Base-by-base conservation (phyloP, 2,329 filamentous ascomycete species). In the Colletotrichum godetiae region DNA sequence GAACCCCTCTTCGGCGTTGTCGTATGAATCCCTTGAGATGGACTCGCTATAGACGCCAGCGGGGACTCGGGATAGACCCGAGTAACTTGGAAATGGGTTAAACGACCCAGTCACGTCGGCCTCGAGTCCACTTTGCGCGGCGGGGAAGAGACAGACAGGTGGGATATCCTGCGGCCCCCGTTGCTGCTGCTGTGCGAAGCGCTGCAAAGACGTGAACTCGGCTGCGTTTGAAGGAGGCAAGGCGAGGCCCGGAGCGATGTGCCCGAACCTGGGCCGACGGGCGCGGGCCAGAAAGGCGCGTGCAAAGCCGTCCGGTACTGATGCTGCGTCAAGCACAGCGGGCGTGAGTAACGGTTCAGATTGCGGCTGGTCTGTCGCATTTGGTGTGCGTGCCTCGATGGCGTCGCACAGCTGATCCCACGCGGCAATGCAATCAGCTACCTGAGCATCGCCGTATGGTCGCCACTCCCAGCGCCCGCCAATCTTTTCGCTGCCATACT, bases 401-500 rank as follows among this genome's bases (percentile, higher is more conserved):
- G 77, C 63, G 35, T 75, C 63, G 31, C 71, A 76, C 1, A 80
- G 72, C 22, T 75, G 77, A 64, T 80, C 76, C 74, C 75, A 81
- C 7, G 76, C 77, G 42, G 22, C 46, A 58, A 81, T 60, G 33
- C 75, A 77, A 35, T 55, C 31, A 60, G 56, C 65, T 57, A 81
- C 76, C 67, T 81, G 79, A 35, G 72, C 70, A 29, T 78, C 77
- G 68, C 79, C 74, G 56, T 83, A 82, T 5, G 80, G 75, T 57
- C 68, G 76, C 79, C 78, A 81, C 35, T 76, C 74, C 80, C 80
- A 82, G 31, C 76, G 76, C 56, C 80, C 79, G 49, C 80, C 79
- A 52, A 74, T 73, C 75, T 75, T 78, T 29, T 49, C 75, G 58
- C 66, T 57, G 66, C 29, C 74, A 63, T 70, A 78, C 53, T 74